Evolutionary conservation across 495 filamentous ascomycete genomes (phyloP), one percentile per base, ranked within the genome.

Genomic region (Trichoderma erinaceum): DNA sequence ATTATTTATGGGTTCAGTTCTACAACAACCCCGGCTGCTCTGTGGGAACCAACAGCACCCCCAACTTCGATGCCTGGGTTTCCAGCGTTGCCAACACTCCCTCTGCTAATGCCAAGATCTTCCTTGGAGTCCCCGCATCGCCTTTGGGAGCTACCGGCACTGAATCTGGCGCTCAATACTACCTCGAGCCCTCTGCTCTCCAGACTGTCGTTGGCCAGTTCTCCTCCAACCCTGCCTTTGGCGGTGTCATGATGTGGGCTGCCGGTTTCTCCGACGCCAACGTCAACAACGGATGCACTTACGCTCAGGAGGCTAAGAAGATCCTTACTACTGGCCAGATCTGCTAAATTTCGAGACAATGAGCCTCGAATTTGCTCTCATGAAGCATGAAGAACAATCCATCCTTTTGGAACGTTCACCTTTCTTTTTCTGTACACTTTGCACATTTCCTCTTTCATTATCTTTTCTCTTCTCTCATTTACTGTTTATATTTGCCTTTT

Each of bases 1-100:
- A 89, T 68, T 86, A 84, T 46, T 75, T 88, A 15, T 89, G 82
- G 74, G 79, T 87, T 11, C 87, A 88, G 70, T 88, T 88, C 78
- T 89, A 88, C 76, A 88, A 89, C 80, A 88, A 88, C 76, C 81
- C 73, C 18, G 81, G 79, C 70, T 85, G 85, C 50, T 74, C 83
- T 15, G 79, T 64, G 5, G 43, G 13, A 11, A 56, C n/a, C 73
- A 78, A 70, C 29, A 78, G 70, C 29, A 80, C 80, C 68, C 88
- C 84, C 75, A 87, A 88, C 74, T 87, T 87, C 72, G 74, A 81
- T 38, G 77, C 74, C 52, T 88, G 87, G 87, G 83, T 85, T 66
- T 75, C 75, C 48, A 88, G 83, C 80, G 81, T 86, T 43, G 76
- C 79, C 0, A 75, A 75, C 21, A 83, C 82, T 10, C 69, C 78